A percentile compares a stretch with the other conserved stretches of the same genome.
Conservation (phyloP, 2,329 filamentous ascomycete species). For the Escovopsis sp. region DNA sequence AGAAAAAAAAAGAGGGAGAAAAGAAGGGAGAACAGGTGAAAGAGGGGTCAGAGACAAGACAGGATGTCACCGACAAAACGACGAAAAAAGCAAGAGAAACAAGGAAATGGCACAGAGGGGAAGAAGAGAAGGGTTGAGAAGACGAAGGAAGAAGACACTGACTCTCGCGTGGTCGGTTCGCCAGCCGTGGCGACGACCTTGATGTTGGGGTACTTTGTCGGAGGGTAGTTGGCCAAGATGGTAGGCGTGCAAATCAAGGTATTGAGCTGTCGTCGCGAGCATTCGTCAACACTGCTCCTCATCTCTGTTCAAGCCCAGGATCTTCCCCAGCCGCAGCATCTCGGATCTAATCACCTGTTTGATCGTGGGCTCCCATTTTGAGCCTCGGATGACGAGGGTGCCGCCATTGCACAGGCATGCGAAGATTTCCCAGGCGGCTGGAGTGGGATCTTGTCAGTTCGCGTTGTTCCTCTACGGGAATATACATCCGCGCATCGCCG, state of each 20-base stretch:
- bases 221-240: conserved; percentile 34
- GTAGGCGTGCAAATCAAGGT: conserved; percentile 40
- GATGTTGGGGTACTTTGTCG: conserved; percentile 32
- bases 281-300: background rate
- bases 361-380: conserved; percentile 31
- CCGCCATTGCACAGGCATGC: conserved; percentile 41
- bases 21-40: background rate
- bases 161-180: conserved; percentile 33
- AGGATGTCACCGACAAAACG: no score
- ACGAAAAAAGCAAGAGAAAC: background rate
- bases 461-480: background rate
- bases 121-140: background rate
- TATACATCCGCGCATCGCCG: background rate
- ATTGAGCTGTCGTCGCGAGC: conserved; percentile 23
- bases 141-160: conserved; percentile 7
- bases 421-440: conserved; percentile 46
- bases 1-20: background rate
- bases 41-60: background rate
- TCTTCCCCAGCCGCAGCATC: background rate
- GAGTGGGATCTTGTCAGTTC: conserved; percentile 4
- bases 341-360: conserved; percentile 19
- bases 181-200: conserved; percentile 38
- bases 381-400: conserved; percentile 35
- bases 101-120: background rate
- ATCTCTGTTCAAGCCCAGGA: background rate